Conservation (phyloP, 768 basidiomycete species). For the Kwoniella dendrophila region DNA sequence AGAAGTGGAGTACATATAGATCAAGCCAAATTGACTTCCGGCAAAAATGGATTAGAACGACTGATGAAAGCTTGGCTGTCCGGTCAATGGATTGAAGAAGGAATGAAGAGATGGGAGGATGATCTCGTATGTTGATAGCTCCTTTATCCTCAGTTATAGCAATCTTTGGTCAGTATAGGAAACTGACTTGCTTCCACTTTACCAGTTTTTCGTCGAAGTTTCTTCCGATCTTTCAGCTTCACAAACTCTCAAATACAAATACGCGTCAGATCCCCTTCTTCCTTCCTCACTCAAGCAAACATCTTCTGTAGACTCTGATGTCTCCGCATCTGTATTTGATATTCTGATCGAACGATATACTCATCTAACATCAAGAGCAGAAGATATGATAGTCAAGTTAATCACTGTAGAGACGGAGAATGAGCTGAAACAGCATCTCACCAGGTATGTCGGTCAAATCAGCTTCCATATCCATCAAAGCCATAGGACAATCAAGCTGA, state of each 20-base stretch:
- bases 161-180: background rate
- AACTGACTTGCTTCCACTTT: background rate
- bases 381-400: conserved; percentile 84
- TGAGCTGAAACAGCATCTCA: conserved; percentile 72
- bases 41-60: conserved; percentile 78
- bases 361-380: conserved; percentile 68
- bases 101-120: conserved; percentile 83
- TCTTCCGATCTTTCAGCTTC: conserved; percentile 59
- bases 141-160: background rate
- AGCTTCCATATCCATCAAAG: background rate
- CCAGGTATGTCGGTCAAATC: conserved; percentile 60
- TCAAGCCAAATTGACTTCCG: conserved; percentile 70
- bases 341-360: conserved; percentile 69
- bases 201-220: conserved; percentile 89
- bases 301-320: conserved; percentile 1
- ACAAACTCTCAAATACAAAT: conserved; percentile 19
- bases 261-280: conserved; percentile 30
- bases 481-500: background rate
- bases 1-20: conserved; percentile 61
- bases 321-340: conserved; percentile 72
- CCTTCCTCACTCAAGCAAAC: conserved; percentile 19
- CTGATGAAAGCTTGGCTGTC: conserved; percentile 85
- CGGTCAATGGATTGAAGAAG: conserved; percentile 69
- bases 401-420: conserved; percentile 78
- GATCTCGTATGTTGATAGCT: conserved; percentile 67